Conservation (phyloP, 2,329 filamentous ascomycete species). For the Pseudogymnoascus sp. region DNA sequence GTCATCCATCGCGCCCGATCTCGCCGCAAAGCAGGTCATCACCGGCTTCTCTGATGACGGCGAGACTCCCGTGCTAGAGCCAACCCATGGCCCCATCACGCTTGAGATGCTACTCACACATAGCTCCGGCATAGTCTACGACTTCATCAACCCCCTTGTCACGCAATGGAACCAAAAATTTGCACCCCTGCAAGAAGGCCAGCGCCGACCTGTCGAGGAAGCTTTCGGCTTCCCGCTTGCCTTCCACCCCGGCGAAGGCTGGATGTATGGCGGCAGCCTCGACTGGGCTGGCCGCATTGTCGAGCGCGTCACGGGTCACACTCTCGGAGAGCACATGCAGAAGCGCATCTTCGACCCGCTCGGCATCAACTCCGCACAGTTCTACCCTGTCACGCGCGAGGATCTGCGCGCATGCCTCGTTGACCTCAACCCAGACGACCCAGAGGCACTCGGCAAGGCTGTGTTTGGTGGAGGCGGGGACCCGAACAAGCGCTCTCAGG, state of each 20-base stretch:
- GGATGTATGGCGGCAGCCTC: slow-evolving; percentile 9
- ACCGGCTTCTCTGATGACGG: slow-evolving; percentile 10
- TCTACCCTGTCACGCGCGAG: slow-evolving; percentile 28
- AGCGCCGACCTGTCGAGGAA: slow-evolving; percentile 16
- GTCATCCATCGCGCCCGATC: neutral
- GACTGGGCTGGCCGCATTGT: slow-evolving; percentile 33
- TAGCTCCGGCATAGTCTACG: slow-evolving; percentile 6
- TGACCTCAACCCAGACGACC: slow-evolving; percentile 30
- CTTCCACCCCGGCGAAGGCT: slow-evolving; percentile 7
- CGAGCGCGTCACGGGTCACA: slow-evolving; percentile 34
- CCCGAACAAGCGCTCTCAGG: neutral
- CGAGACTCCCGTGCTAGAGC: slow-evolving; percentile 9
- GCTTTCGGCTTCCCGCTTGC: neutral
- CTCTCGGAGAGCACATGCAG: slow-evolving; percentile 41
- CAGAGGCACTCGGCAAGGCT: slow-evolving; percentile 28
- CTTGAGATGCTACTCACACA: slow-evolving; percentile 11
- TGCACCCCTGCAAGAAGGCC: slow-evolving; percentile 17
- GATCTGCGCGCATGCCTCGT: slow-evolving; percentile 17
- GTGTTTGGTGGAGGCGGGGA: slow-evolving; percentile 28
- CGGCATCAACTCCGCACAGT: slow-evolving; percentile 32
- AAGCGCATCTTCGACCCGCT: slow-evolving; percentile 38
- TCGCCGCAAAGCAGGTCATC: slow-evolving; percentile 7
- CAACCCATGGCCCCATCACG: neutral
- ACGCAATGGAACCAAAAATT: slow-evolving; percentile 16
- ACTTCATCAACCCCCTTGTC: slow-evolving; percentile 8